Evolutionary conservation across 495 filamentous ascomycete genomes (phyloP), one percentile per base, ranked within the genome.

Genomic region (Recurvomyces mirabilis): DNA sequence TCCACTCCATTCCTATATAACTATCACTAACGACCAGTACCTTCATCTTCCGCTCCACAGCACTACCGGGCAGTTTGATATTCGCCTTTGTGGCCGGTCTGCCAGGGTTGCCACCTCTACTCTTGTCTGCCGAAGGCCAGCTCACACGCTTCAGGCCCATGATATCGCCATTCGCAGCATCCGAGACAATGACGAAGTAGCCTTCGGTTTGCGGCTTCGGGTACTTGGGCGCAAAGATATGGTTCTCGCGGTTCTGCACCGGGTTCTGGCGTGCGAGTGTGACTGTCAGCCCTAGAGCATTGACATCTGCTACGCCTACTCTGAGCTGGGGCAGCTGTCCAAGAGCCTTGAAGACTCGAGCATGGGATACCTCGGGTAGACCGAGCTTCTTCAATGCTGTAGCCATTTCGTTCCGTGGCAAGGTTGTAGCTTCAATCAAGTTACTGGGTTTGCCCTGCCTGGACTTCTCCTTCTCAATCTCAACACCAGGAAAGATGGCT

Each of bases 181-280:
- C 76, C 3, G 74, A 72, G 0, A 93, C 70, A 29, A 96, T 46
- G 5, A 89, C 72, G 60, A 96, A 95, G 74, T 77, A 96, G 1
- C 93, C 88, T 61, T 98, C 91, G 0, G 83, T 87, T 60, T 98
- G 91, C 18, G 86, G 78, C 63, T 98, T 98, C 0, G 91, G 93
- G 65, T 91, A 96, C 3, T 72, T 70, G 7, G 91, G 89, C 0
- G 91, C 84, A 50, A 78, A 93, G 47, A 94, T 80, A 25, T 78
- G 71, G 53, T 70, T 80, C 15, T 82, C 80, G 13, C 69, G 24
- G 78, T 59, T 13, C 69, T 49, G 43, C 5, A 48, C 43, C 2
- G 47, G 26, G 63, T 95, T 95, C 38, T 73, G 65, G 0, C 91
- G 75, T 11, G 68, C 65, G 9, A 95, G 51, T 5, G 62, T 64